Evolutionary conservation across 2,329 filamentous ascomycete genomes (phyloP).

Genomic region (Pseudogymnoascus sp.): DNA sequence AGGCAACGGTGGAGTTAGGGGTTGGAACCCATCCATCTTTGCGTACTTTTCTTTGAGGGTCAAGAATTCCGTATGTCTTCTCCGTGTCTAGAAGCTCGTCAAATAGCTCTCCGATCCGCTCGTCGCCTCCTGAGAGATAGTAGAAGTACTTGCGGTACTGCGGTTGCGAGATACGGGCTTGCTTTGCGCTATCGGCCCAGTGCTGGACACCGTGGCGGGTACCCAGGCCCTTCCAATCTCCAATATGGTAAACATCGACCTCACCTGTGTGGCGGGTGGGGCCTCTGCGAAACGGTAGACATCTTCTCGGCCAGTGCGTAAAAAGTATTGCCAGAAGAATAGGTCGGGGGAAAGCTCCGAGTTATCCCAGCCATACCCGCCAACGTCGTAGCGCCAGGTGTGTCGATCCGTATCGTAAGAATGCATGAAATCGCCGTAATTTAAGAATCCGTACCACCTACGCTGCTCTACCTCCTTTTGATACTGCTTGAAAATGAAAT

Average conservation of each 20-base stretch:
- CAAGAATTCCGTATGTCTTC: constrained; percentile 42
- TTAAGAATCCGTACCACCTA: constrained; percentile 55
- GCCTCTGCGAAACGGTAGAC: constrained; percentile 52
- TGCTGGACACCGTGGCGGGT: constrained; percentile 56
- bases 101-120: constrained; percentile 19
- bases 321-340: constrained; percentile 55
- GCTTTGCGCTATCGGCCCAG: constrained; percentile 51
- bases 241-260: constrained; percentile 53
- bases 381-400: constrained; percentile 53
- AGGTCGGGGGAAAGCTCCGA: constrained; percentile 54
- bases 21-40: constrained; percentile 40
- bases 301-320: constrained; percentile 47
- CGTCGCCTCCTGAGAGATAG: constrained; percentile 16
- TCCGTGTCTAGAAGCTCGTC: constrained; percentile 39
- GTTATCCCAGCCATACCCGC: constrained; percentile 58
- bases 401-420: constrained; percentile 51
- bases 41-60: constrained; percentile 50
- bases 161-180: constrained; percentile 50
- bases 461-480: constrained; percentile 45
- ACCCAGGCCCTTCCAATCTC: constrained; percentile 49
- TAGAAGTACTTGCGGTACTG: constrained; percentile 47
- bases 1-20: constrained; percentile 34
- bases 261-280: constrained; percentile 48
- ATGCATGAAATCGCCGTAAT: constrained; percentile 55
- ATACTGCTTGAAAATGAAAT: constrained; percentile 50